A percentile compares a stretch with the other conserved stretches of the same genome.
phyloP scores from a whole-genome alignment of 306 rosid genomes.

The Castanea crenata region DNA sequence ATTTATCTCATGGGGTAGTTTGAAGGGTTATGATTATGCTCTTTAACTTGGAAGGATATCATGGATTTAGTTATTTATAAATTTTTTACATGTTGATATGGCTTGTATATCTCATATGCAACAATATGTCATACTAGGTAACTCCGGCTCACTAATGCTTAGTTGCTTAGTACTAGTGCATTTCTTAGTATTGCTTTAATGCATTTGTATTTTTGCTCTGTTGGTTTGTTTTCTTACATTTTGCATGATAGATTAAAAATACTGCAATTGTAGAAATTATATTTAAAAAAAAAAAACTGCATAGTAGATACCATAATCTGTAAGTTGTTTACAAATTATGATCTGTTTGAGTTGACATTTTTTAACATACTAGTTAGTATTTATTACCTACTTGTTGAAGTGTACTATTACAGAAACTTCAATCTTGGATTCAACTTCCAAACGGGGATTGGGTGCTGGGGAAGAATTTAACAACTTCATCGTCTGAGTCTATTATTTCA shows the following conservation, averaged over 20 bases:
- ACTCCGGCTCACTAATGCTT: constrained; percentile 6
- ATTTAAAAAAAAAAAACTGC: neutral
- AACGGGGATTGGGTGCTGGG: constrained; percentile 86
- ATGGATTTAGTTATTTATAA: neutral
- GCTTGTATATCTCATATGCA: neutral
- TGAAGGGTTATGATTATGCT: neutral
- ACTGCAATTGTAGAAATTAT: constrained; percentile 2
- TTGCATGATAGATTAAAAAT: neutral
- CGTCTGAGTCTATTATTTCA: constrained; percentile 65
- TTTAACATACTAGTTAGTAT: constrained; percentile 5
- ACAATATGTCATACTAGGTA: constrained; percentile 14
- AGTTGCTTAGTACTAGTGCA: neutral
- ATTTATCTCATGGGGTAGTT: neutral
- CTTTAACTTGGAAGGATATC: neutral
- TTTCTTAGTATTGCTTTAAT: constrained; percentile 12
- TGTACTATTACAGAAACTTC: constrained; percentile 70
- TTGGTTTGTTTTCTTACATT: neutral
- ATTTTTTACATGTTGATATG: neutral
- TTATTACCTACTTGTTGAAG: constrained; percentile 24
- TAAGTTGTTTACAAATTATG: constrained; percentile 7
- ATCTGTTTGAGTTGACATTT: constrained; percentile 15
- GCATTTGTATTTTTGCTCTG: constrained; percentile 16
- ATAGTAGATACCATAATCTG: neutral
- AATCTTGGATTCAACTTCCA: constrained; percentile 91
- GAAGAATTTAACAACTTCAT: constrained; percentile 61